These are phyloP conservation scores for Chenopodium suecicum DNA, from an alignment of 148 eudicot genomes.

Conservation along the genomic window DNA sequence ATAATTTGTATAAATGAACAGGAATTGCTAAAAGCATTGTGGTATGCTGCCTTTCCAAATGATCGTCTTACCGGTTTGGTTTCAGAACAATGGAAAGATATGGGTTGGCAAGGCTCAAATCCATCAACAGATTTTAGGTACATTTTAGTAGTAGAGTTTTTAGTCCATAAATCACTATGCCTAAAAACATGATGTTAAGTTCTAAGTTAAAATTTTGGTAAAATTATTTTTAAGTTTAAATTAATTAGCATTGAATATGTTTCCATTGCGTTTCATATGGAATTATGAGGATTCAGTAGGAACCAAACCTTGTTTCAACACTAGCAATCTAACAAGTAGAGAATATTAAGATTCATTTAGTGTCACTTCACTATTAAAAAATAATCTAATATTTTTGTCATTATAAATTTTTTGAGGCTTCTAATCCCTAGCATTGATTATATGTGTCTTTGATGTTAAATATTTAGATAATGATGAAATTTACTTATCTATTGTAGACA, in stretches of 20 bases:
- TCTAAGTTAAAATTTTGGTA: background rate
- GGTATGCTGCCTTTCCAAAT: constrained; percentile 72
- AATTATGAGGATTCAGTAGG: background rate
- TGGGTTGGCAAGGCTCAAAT: constrained; percentile 98
- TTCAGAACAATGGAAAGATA: constrained; percentile 95
- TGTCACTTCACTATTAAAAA: too few relatives aligned
- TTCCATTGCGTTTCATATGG: background rate
- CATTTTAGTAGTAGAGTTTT: background rate
- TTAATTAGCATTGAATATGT: too few relatives aligned
- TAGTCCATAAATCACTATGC: background rate
- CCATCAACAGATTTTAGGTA: constrained; percentile 98
- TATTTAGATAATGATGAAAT: background rate
- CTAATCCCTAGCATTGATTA: too few relatives aligned
- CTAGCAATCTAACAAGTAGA: too few relatives aligned
- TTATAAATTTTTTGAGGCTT: too few relatives aligned
- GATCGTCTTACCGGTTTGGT: constrained; percentile 61
- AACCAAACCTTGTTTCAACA: background rate
- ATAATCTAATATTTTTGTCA: too few relatives aligned
- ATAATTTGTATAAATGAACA: constrained; percentile 27
- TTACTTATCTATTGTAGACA: too few relatives aligned
- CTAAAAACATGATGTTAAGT: background rate
- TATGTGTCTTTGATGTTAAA: background rate
- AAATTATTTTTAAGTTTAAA: too few relatives aligned
- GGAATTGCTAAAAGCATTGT: constrained; percentile 74
- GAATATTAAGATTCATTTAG: too few relatives aligned